Evolutionary conservation across 768 basidiomycete genomes (phyloP), one percentile per base, ranked within the genome.

Genomic region (Tricholoma furcatifolium): DNA sequence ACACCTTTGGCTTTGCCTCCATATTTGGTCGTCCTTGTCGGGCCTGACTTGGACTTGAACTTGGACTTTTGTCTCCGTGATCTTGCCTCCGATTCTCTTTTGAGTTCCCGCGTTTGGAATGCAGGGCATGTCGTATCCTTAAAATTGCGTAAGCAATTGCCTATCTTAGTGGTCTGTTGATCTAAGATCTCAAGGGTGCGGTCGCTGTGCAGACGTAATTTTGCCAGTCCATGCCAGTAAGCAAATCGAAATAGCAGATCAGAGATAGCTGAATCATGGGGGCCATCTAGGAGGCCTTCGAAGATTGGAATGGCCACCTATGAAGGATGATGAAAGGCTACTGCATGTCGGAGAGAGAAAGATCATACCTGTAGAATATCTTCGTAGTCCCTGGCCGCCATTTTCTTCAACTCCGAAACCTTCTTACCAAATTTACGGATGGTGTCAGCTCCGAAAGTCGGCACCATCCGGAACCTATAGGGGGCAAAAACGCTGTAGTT

Each of bases 381-480:
- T 34, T 67, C 62, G 20, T 60, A 71, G 39, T 71, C 59, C 0
- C 57, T 38, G 10, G 63, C 70, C 6, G 59, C 56, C 1, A 60
- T 42, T 11, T 67, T 58, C 40, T 58, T 55, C 49, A 65, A 40
- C 10, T 64, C 56, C 0, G 62, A 56, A 1, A 62, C 50, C 38
- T 65, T 65, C 0, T 36, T 31, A n/a, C 54, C 42, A 44, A 71
- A 70, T 12, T 47, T 30, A 0, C 61, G 49, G 3, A 71, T 71
- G 0, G 59, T 50, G 14, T 52, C 56, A 6, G 31, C 20, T 0
- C 74, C 71, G 56, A 77, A 76, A 0, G 67, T 61, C 2, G 70
- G 58, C 0, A 71, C 53, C 18, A 52, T 2, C 0, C 66, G 61
- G 50, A 63, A 75, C 12, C 71, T 75, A n/a, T n/a, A n/a, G n/a